These are phyloP conservation scores for Aspergillus floridensis DNA, from an alignment of 2,329 filamentous ascomycete species.

Conservation along the genomic window DNA sequence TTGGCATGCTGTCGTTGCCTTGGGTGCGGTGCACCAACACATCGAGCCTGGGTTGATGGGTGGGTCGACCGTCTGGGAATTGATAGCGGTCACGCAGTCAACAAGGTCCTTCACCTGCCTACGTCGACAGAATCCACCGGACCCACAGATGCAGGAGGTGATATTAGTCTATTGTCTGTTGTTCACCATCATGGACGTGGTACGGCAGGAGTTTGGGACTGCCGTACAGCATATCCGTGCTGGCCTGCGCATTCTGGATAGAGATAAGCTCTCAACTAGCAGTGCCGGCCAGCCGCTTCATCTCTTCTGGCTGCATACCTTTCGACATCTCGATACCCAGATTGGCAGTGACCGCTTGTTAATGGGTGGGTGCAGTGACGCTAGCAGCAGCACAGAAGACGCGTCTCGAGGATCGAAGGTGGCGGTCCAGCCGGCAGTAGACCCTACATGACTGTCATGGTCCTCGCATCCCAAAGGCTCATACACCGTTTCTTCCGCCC, in stretches of 20 bases:
- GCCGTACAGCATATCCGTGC: not conserved
- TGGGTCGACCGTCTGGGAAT: not conserved
- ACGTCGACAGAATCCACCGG: not conserved
- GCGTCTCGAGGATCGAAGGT: no score
- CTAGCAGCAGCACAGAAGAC: not conserved
- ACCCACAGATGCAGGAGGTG: not conserved
- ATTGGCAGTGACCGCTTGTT: not conserved
- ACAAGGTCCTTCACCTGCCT: not conserved
- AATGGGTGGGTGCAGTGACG: not conserved
- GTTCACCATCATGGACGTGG: not conserved
- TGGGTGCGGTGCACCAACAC: conserved; percentile 1
- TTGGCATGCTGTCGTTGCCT: not conserved
- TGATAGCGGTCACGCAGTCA: not conserved
- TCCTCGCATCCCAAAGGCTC: no score
- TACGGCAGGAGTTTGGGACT: not conserved
- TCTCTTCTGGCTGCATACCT: not conserved
- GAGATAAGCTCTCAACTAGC: not conserved
- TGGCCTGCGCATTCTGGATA: not conserved
- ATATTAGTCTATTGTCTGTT: conserved; percentile 1
- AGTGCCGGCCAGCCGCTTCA: not conserved
- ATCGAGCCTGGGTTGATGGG: not conserved
- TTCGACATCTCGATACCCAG: conserved; percentile 1
- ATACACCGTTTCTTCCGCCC: not conserved
- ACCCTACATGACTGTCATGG: no score
- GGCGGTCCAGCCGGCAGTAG: no score